A percentile compares a stretch with the other conserved stretches of the same genome.
Conservation (phyloP, 140 eudicot genomes). For the Bidens hawaiensis region DNA sequence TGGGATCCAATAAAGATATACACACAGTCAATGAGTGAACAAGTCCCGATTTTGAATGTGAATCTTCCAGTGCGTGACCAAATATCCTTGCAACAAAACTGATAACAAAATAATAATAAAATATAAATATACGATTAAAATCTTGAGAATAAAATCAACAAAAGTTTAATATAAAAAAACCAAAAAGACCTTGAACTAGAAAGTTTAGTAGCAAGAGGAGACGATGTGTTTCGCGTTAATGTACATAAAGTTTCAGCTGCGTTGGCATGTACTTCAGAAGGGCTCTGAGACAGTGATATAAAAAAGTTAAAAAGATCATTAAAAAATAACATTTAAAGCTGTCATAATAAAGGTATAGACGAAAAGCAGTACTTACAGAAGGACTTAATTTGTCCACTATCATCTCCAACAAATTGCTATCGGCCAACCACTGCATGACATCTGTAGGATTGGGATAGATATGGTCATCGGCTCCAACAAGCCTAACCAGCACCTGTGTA, state of each 20-base stretch:
- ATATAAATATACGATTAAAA: not conserved
- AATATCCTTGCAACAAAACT: slow-evolving; percentile 86
- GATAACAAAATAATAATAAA: slow-evolving; percentile 7
- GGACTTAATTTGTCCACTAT: slow-evolving; percentile 90
- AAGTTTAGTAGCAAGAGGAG: slow-evolving; percentile 84
- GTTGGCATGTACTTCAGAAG: slow-evolving; percentile 95
- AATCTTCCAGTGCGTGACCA: slow-evolving; percentile 84
- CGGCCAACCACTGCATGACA: slow-evolving; percentile 95
- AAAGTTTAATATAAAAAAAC: not conserved
- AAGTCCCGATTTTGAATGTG: slow-evolving; percentile 81
- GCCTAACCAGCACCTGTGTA: slow-evolving; percentile 81
- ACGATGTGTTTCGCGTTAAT: slow-evolving; percentile 76
- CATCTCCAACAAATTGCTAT: slow-evolving; percentile 90
- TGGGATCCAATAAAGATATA: slow-evolving; percentile 87
- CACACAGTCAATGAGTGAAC: slow-evolving; percentile 87
- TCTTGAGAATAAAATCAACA: not conserved
- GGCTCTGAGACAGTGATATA: slow-evolving; percentile 36
- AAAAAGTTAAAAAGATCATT: not conserved
- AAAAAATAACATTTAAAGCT: not conserved
- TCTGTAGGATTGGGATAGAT: slow-evolving; percentile 72
- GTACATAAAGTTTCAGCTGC: slow-evolving; percentile 94
- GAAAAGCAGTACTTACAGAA: slow-evolving; percentile 50
- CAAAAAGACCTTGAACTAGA: slow-evolving; percentile 77
- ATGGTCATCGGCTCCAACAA: slow-evolving; percentile 91
- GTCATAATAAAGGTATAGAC: not conserved